Base-by-base conservation (phyloP, 495 filamentous ascomycete species). In the Penicillium egyptiacum region DNA sequence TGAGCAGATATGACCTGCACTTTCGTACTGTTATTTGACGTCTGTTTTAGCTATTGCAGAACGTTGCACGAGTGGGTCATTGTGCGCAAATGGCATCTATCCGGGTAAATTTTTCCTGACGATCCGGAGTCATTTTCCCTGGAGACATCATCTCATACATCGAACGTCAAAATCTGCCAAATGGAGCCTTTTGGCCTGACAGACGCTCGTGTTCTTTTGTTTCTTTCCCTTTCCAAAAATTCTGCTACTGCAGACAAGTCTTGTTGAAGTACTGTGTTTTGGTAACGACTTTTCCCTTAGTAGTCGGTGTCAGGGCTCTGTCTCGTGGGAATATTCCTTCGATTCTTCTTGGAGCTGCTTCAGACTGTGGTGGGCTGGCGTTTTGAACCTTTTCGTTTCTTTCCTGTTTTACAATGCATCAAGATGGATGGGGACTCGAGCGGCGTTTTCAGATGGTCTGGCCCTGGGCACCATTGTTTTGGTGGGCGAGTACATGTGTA, bases 371-470 rank as follows among this genome's bases (percentile, higher is more conserved):
- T 33, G 33, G 45, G 20, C 12, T 44, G 53, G 53, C 53, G 42
- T 57, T 41, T 19, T 20, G 23, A 50, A 16, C 22, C 25, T 39
- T 22, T 47, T 30, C 48, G 42, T 61, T 42, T 51, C 31, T 39
- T 52, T 55, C 20, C 20, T 28, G n/a, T 45, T 60, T 60, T 23
- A 55, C 22, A 56, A 50, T 65, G 59, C 59, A 67, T 67, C 50
- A 60, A 62, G 59, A 62, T 58, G 64, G 64, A 57, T 50, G 61
- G 59, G 46, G 20, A 46, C 19, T 55, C 37, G 42, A 55, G 28
- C 30, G 61, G 61, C 58, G 61, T 67, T 67, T 57, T 58, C 43
- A 60, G 53, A 61, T 45, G 58, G 61, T 55, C 33, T 54, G 58
- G 58, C 42, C 44, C 50, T 48, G 40, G 58, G 55, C 30, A 37